phyloP scores from a whole-genome alignment of 345 rosid genomes.

The Eucalyptus albens region DNA sequence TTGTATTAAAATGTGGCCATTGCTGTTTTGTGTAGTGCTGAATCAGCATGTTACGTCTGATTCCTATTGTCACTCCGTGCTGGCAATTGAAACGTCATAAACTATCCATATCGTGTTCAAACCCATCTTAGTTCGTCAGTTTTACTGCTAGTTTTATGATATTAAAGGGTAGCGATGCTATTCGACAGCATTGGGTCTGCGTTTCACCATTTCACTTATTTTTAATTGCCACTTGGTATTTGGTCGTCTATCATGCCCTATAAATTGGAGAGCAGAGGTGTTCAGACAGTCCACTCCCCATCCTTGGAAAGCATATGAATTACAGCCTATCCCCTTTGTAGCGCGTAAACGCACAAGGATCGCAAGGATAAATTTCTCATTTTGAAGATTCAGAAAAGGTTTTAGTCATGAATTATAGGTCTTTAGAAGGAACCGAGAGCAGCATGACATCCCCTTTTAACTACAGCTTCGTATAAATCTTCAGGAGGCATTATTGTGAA shows the following conservation, averaged over 20 bases:
- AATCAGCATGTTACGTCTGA: background rate
- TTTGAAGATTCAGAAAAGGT: background rate
- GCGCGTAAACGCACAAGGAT: background rate
- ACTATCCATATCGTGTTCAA: background rate
- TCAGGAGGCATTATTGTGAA: background rate
- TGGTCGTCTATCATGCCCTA: background rate
- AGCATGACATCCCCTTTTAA: background rate
- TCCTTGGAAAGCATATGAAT: background rate
- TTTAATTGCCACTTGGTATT: background rate
- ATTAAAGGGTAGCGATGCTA: too few relatives aligned
- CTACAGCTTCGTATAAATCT: background rate
- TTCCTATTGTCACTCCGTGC: background rate
- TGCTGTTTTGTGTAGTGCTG: background rate
- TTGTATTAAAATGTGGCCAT: background rate
- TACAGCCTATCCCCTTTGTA: background rate
- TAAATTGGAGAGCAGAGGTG: background rate
- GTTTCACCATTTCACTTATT: background rate
- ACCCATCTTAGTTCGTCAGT: too few relatives aligned
- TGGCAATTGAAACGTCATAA: background rate
- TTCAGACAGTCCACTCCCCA: background rate
- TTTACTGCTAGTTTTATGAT: too few relatives aligned
- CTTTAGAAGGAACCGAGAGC: background rate
- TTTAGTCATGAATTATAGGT: background rate
- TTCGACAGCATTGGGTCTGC: too few relatives aligned
- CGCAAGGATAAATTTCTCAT: background rate